Conservation (phyloP, 805 yeast genomes). For the Saturnispora kantuleensis region DNA sequence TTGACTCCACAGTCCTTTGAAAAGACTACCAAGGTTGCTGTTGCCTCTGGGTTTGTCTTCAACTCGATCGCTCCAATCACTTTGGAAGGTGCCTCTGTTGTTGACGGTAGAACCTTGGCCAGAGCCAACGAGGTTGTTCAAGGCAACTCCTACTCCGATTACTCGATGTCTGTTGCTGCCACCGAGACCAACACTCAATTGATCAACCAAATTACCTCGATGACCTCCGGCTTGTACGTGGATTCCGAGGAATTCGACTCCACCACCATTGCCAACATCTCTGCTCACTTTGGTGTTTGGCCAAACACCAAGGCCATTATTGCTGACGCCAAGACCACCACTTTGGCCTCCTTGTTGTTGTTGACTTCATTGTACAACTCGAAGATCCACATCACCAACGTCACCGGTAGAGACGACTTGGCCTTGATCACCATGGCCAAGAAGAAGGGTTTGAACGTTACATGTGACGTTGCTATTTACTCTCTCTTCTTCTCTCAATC, state of each 20-base stretch:
- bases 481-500: conserved; percentile 67
- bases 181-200: conserved; percentile 56
- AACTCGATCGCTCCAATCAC: conserved; percentile 71
- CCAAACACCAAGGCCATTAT: conserved; percentile 75
- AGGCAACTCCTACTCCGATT: conserved; percentile 70
- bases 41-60: conserved; percentile 84
- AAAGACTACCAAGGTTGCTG: conserved; percentile 56
- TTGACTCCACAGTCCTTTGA: conserved; percentile 50
- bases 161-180: conserved; percentile 74
- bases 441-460: conserved; percentile 68
- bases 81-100: conserved; percentile 48
- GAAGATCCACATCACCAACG: conserved; percentile 81
- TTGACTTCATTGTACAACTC: conserved; percentile 82
- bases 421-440: conserved; percentile 78
- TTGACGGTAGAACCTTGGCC: conserved; percentile 55
- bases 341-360: conserved; percentile 83
- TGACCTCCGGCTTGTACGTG: conserved; percentile 71
- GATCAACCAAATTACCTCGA: conserved; percentile 49
- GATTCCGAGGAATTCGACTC: conserved; percentile 66
- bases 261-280: conserved; percentile 65
- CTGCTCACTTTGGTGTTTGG: conserved; percentile 77
- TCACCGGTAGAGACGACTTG: conserved; percentile 71
- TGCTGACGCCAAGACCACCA: conserved; percentile 87
- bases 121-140: conserved; percentile 47
- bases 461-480: conserved; percentile 81